Percentiles rank a stretch among this genome's conserved stretches.
Evolutionary conservation across 2,329 filamentous ascomycete genomes (phyloP).

Genomic region (Incumbomyces delicatus): DNA sequence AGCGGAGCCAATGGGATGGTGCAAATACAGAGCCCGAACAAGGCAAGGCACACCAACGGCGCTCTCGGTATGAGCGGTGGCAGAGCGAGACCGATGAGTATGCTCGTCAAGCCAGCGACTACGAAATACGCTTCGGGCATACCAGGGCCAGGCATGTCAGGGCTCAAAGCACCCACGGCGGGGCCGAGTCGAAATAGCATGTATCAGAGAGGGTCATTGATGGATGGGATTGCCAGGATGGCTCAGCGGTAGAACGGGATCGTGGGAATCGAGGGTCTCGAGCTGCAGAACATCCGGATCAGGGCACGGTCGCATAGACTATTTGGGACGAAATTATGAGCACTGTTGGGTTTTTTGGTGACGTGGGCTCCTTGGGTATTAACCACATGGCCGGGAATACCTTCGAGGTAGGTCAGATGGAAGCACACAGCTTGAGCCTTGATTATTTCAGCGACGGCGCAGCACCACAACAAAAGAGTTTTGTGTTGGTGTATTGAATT

Average conservation of each 20-base stretch:
- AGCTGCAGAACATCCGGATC: not conserved
- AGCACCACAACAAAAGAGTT: no score
- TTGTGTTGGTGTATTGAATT: no score
- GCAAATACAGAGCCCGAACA: conserved; percentile 5
- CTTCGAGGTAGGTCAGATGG: no score
- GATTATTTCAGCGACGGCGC: no score
- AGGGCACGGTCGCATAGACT: no score
- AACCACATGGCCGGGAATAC: no score
- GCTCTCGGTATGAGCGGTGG: conserved; percentile 1
- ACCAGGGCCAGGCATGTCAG: conserved; percentile 18
- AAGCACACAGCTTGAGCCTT: no score
- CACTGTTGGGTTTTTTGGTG: not conserved
- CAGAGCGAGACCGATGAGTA: conserved; percentile 18
- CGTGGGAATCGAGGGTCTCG: conserved; percentile 14
- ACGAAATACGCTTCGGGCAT: conserved; percentile 19
- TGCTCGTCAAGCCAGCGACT: conserved; percentile 18
- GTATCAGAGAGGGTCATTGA: conserved; percentile 22
- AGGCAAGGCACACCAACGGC: not conserved
- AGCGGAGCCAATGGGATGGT: not conserved
- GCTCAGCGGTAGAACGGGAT: conserved; percentile 10
- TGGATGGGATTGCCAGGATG: conserved; percentile 24
- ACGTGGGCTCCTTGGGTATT: no score
- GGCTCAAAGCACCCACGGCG: conserved; percentile 13
- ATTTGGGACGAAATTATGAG: not conserved
- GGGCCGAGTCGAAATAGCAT: conserved; percentile 15